phyloP scores from a whole-genome alignment of 805 yeast genomes.

The Priceomyces haplophilus region DNA sequence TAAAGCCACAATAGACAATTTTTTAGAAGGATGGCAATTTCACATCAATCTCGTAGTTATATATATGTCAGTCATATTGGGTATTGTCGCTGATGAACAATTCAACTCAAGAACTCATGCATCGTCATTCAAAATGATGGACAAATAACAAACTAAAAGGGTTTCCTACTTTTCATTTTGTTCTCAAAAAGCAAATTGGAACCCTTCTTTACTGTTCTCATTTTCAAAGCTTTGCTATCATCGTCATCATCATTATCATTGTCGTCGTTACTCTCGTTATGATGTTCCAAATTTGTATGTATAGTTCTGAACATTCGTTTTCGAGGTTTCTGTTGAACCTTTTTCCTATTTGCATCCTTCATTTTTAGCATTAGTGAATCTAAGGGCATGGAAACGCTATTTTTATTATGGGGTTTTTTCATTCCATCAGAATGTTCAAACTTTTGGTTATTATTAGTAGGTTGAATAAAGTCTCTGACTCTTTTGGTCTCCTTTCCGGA shows the following conservation, averaged over 20 bases:
- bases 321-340: not conserved
- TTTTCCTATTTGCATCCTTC: slow-evolving; percentile 24
- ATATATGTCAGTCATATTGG: too few species aligned
- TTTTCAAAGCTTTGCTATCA: slow-evolving; percentile 13
- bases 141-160: not conserved
- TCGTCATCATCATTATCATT: slow-evolving; percentile 5
- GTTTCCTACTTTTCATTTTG: slow-evolving; percentile 8
- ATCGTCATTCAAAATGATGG: not conserved
- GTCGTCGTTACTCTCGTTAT: not conserved
- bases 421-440: not conserved
- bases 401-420: slow-evolving; percentile 1
- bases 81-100: too few species aligned
- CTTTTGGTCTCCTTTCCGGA: slow-evolving; percentile 8
- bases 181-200: slow-evolving; percentile 11
- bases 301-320: not conserved
- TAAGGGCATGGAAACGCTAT: slow-evolving; percentile 32
- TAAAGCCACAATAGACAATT: not conserved
- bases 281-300: too few species aligned
- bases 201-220: slow-evolving; percentile 17
- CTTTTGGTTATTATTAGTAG: not conserved
- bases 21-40: too few species aligned
- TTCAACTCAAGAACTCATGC: too few species aligned
- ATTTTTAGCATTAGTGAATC: slow-evolving; percentile 36
- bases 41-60: too few species aligned
- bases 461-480: slow-evolving; percentile 26